Base-by-base conservation (phyloP, 2,329 filamentous ascomycete genomes). In the Ophiocordyceps sinensis region DNA sequence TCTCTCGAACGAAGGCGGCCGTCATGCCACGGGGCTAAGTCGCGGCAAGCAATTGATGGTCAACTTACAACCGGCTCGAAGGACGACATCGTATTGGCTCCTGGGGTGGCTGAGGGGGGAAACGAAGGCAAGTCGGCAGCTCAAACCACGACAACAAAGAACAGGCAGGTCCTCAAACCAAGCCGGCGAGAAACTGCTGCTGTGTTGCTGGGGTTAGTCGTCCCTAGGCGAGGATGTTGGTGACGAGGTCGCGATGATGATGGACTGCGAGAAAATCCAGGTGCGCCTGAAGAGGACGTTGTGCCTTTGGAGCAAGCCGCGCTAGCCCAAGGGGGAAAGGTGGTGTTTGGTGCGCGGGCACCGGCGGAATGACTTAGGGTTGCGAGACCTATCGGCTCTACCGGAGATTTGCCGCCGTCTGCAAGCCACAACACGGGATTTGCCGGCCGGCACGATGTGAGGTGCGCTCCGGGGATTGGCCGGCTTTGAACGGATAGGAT, bases 41-140 rank as follows among this genome's bases (percentile, higher is more conserved):
- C n/a, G n/a, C 17, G n/a, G 30, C 17, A 39, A 39, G 32, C 31
- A 35, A 28, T n/a, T 13, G 39, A 34, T 37, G 38, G 41, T 39
- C 42, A 58, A 80, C 77, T 79, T 69, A 81, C 77, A 71, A 79
- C 75, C 66, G 68, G 63, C 71, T 81, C 77, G 68, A 81, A 80
- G 60, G 71, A 74, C 64, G 76, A 79, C 76, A 80, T 79, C 63
- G 70, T 75, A 56, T 51, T 53, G 57, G 64, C 59, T 61, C 53
- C 53, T 47, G 47, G 49, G 51, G 45, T 53, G 51, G 47, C 47
- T 52, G 53, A 53, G 48, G 47, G 41, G 48, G 47, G 41, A 50
- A 48, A 50, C 47, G 41, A 49, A 49, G 47, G 51, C 53, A 56
- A 56, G 54, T 54, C 51, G 50, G 53, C 53, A 57, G 53, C 51